Percentiles rank a stretch among this genome's conserved stretches.
These are phyloP conservation scores for Trypethelium eluteriae DNA, from an alignment of 495 filamentous ascomycete genomes.

Conservation along the genomic window DNA sequence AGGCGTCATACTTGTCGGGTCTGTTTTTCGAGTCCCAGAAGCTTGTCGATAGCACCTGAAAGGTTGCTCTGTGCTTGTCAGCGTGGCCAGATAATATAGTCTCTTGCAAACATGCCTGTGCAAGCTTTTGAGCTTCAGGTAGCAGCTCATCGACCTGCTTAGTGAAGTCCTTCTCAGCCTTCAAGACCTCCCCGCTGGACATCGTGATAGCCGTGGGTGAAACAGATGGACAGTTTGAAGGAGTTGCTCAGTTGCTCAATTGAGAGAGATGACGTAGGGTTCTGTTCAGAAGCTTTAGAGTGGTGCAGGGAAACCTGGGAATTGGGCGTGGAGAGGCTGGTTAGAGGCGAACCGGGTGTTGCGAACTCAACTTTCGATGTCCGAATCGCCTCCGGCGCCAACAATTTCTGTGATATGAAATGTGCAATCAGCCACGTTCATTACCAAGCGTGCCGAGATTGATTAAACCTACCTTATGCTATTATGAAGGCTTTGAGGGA, in stretches of 20 bases:
- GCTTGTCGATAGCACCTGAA: conserved; percentile 83
- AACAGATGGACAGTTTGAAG: neutral
- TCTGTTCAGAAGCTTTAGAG: neutral
- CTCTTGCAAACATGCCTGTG: conserved; percentile 53
- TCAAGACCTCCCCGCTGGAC: conserved; percentile 52
- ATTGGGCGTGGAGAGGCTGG: neutral
- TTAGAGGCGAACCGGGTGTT: neutral
- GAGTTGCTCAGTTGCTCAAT: neutral
- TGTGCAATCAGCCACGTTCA: too few relatives aligned
- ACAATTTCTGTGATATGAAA: too few relatives aligned
- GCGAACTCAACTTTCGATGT: neutral
- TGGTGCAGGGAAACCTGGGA: neutral
- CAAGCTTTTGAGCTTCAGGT: conserved; percentile 78
- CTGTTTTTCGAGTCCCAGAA: conserved; percentile 85
- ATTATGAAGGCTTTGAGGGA: too few relatives aligned
- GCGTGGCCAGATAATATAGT: too few relatives aligned
- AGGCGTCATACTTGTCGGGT: conserved; percentile 60
- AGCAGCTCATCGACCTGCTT: conserved; percentile 88
- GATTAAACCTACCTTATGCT: too few relatives aligned
- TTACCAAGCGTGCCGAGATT: too few relatives aligned
- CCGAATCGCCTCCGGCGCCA: conserved; percentile 11
- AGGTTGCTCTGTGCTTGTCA: conserved; percentile 55
- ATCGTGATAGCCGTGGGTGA: conserved; percentile 33
- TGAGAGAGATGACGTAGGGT: neutral
- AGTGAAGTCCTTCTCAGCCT: conserved; percentile 69